Conservation (phyloP, 495 filamentous ascomycete species). For the Chaetomium fimeti region DNA sequence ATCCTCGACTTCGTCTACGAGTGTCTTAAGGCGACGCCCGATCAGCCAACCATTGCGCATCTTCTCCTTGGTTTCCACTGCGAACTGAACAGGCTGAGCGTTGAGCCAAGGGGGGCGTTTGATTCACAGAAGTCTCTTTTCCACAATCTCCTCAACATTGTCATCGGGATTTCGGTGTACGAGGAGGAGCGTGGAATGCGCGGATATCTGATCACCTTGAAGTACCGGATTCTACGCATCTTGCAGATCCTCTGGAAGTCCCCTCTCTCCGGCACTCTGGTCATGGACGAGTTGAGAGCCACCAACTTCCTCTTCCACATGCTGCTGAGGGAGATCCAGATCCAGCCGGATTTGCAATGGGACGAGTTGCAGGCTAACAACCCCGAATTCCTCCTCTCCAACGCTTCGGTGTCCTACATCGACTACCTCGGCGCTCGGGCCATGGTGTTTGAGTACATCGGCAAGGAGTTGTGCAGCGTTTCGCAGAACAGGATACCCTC, state of each 20-base stretch:
- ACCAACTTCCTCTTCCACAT: constrained; percentile 71
- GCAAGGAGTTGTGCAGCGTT: constrained; percentile 78
- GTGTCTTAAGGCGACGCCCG: constrained; percentile 66
- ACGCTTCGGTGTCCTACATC: constrained; percentile 62
- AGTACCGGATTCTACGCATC: constrained; percentile 71
- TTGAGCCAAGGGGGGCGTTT: constrained; percentile 64
- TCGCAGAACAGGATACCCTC: constrained; percentile 67
- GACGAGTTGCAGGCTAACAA: constrained; percentile 53
- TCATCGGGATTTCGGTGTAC: constrained; percentile 60
- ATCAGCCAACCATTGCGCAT: constrained; percentile 80
- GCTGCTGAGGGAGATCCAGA: constrained; percentile 61
- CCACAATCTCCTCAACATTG: constrained; percentile 69
- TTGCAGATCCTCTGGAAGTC: constrained; percentile 80
- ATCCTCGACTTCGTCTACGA: constrained; percentile 80
- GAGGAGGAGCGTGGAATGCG: constrained; percentile 58
- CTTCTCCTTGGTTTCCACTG: constrained; percentile 85
- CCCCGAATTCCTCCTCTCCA: constrained; percentile 62
- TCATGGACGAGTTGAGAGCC: constrained; percentile 71
- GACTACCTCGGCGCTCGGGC: constrained; percentile 74
- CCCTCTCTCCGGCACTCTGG: constrained; percentile 69
- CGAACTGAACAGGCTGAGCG: constrained; percentile 60
- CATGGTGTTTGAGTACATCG: constrained; percentile 75
- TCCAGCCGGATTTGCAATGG: constrained; percentile 66
- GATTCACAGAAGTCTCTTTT: constrained; percentile 69
- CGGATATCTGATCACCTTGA: constrained; percentile 71